phyloP scores from a whole-genome alignment of 2,329 filamentous ascomycete genomes.

The Colletotrichum sp. region DNA sequence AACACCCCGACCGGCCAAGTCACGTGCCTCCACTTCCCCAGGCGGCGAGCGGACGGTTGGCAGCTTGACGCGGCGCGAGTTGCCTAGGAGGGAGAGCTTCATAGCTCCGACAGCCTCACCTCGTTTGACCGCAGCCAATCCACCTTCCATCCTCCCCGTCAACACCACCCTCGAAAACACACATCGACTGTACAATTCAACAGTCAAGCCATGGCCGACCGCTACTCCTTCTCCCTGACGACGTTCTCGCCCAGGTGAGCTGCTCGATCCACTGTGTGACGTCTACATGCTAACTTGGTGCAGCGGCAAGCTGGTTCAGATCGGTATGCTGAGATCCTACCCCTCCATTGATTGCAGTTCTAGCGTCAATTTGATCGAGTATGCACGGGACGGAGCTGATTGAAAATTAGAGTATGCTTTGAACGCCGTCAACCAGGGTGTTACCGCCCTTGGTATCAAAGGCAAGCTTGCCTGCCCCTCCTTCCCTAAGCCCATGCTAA shows the following conservation, averaged over 20 bases:
- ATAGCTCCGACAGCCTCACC: slow-evolving; percentile 23
- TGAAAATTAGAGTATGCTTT: slow-evolving; percentile 87
- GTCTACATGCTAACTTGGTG: slow-evolving; percentile 21
- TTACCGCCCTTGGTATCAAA: slow-evolving; percentile 98
- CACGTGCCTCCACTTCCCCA: neutral
- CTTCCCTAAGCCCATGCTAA: slow-evolving; percentile 23
- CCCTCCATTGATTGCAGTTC: neutral
- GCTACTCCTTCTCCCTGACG: slow-evolving; percentile 99
- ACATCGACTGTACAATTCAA: neutral
- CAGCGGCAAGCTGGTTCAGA: slow-evolving; percentile 99
- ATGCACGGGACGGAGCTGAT: slow-evolving; percentile 3
- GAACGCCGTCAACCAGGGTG: slow-evolving; percentile 98
- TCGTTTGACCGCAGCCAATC: slow-evolving; percentile 18
- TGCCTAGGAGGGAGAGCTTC: slow-evolving; percentile 24
- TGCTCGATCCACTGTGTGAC: slow-evolving; percentile 24
- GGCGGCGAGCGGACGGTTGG: neutral
- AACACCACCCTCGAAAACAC: neutral
- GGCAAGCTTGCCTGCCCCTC: slow-evolving; percentile 55
- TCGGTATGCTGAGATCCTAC: slow-evolving; percentile 60
- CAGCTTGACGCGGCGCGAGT: slow-evolving; percentile 27
- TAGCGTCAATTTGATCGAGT: neutral
- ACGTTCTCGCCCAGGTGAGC: slow-evolving; percentile 98
- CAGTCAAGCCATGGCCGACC: slow-evolving; percentile 79
- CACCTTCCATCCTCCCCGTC: slow-evolving; percentile 8
- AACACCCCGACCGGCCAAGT: neutral